Percentiles rank a stretch among this genome's conserved stretches.
phyloP scores from a whole-genome alignment of 2,329 filamentous ascomycete species.

The Teratosphaeria gauchensis region DNA sequence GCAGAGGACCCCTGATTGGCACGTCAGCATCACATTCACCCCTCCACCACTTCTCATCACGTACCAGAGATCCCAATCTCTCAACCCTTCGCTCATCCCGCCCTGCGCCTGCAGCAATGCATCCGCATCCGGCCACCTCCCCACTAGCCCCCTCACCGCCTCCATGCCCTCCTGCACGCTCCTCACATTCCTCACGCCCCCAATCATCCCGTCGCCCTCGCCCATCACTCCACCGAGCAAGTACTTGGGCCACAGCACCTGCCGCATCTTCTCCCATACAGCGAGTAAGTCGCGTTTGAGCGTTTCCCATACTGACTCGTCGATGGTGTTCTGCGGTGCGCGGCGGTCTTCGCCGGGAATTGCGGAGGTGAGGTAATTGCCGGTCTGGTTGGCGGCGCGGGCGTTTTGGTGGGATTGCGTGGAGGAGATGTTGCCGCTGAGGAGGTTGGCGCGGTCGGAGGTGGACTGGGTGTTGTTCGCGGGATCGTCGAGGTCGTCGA shows the following conservation, averaged over 20 bases:
- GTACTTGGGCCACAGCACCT: constrained; percentile 93
- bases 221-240: constrained; percentile 61
- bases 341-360: constrained; percentile 89
- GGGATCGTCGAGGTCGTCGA: constrained; percentile 90
- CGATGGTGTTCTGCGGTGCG: constrained; percentile 85
- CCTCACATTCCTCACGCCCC: constrained; percentile 34
- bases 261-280: constrained; percentile 96
- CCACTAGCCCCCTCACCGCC: constrained; percentile 44
- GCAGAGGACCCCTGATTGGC: constrained; percentile 66
- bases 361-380: constrained; percentile 75
- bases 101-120: constrained; percentile 56
- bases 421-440: constrained; percentile 66
- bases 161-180: not conserved
- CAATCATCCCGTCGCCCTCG: constrained; percentile 44
- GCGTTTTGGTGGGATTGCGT: constrained; percentile 45
- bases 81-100: constrained; percentile 76
- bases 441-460: constrained; percentile 66
- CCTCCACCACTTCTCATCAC: constrained; percentile 8
- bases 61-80: constrained; percentile 93
- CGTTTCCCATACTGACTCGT: constrained; percentile 97
- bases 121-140: constrained; percentile 59
- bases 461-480: constrained; percentile 45
- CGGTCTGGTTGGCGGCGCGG: constrained; percentile 51
- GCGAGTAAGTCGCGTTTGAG: constrained; percentile 81
- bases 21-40: constrained; percentile 12